These are phyloP conservation scores for Boletellus dicymbophilus DNA, from an alignment of 1,284 basidiomycete genomes.

Conservation along the genomic window DNA sequence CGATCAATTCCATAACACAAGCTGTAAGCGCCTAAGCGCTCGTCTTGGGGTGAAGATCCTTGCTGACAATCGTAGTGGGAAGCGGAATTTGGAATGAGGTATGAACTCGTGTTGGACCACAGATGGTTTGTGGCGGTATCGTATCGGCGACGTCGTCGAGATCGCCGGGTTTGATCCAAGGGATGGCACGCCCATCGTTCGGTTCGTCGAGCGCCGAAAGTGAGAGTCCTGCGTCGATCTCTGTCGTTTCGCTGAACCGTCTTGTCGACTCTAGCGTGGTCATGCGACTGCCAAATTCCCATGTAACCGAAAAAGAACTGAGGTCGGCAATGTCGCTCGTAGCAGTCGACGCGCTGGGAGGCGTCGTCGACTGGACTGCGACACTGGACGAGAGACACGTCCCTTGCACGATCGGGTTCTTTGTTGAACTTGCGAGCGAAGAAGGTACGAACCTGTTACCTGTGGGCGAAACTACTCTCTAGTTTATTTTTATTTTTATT, in stretches of 20 bases:
- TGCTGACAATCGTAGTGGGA: slow-evolving; percentile 19
- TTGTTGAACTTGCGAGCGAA: slow-evolving; percentile 17
- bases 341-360: not conserved
- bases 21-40: slow-evolving; percentile 12
- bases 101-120: slow-evolving; percentile 23
- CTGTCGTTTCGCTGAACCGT: too few relatives aligned
- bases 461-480: too few relatives aligned
- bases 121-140: slow-evolving; percentile 29
- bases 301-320: slow-evolving; percentile 14
- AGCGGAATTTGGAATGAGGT: slow-evolving; percentile 13
- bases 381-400: slow-evolving; percentile 10
- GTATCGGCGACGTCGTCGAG: slow-evolving; percentile 23
- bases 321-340: slow-evolving; percentile 7
- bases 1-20: slow-evolving; percentile 3
- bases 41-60: too few relatives aligned
- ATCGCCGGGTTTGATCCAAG: slow-evolving; percentile 21
- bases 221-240: not conserved
- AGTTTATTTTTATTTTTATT: too few relatives aligned
- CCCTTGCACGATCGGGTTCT: slow-evolving; percentile 19
- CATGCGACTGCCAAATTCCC: too few relatives aligned
- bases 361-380: slow-evolving; percentile 22
- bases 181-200: slow-evolving; percentile 20
- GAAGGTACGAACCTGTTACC: too few relatives aligned
- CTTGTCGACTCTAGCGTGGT: too few relatives aligned
- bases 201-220: slow-evolving; percentile 19